Base-by-base conservation (phyloP, 257 asterid species). In the Capsicum baccatum region DNA sequence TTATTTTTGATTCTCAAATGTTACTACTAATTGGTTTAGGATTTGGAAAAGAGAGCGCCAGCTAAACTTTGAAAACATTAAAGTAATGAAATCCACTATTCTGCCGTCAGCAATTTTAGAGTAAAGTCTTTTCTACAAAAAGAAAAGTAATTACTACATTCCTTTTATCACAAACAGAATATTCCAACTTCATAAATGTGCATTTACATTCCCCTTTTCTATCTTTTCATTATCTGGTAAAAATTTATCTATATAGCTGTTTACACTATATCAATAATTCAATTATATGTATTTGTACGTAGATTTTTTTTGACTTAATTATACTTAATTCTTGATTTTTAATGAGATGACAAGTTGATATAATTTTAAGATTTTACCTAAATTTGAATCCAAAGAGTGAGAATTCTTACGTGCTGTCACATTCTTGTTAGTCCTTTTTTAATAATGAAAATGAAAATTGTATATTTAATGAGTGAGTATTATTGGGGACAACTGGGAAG, bases 401-500 rank as follows among this genome's bases (percentile, higher is more conserved):
- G 56, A 50, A 26, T 33, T 74, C 12, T 21, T 13, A 12, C 62
- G 50, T 74, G 44, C 44, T 50, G 80, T 74, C 62, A 50, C 19
- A 74, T 48, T 74, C 62, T 50, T 54, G 8, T 12, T 50, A 55
- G 62, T 74, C 62, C n/a, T 14, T 74, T 21, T 50, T 50, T 3
- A 44, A 8, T 6, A 26, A 26, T 26, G 26, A 26, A 26, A 48
- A 21, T 21, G 21, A 74, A 73, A 74, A 74, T 74, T 3, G 16
- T 19, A 74, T 74, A 48, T 74, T 74, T 21, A 50, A 74, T 48
- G 39, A 50, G 42, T 63, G 48, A 15, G 14, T 74, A 69, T 54
- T 69, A 12, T 74, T 74, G 62, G 13, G 44, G 81, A 74, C 81
- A 74, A 54, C 81, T 74, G 81, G 62, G 21, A 50, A 50, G 62